A percentile compares a stretch with the other conserved stretches of the same genome.
Conservation (phyloP, 1,139 yeast species). For the Saccharomyces hybrid region DNA sequence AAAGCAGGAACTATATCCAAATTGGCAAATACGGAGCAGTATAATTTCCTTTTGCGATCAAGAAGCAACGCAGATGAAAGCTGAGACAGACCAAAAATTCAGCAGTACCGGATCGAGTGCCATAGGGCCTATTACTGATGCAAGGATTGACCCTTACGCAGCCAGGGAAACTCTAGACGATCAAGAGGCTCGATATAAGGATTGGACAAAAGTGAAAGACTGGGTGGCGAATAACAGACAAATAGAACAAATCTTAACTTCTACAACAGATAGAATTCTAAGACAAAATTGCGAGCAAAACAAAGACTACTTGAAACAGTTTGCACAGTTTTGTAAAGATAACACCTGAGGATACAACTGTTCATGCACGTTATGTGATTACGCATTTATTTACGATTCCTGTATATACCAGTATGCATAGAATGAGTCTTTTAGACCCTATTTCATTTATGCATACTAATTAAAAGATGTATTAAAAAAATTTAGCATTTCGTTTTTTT, state of each 20-base stretch:
- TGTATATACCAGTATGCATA: neutral
- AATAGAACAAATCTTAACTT: constrained; percentile 37
- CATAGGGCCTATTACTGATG: constrained; percentile 16
- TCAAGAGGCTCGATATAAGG: constrained; percentile 25
- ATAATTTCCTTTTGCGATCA: constrained; percentile 36
- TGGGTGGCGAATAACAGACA: constrained; percentile 37
- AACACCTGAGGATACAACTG: neutral
- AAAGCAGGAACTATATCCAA: constrained; percentile 33
- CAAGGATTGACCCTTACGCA: constrained; percentile 43
- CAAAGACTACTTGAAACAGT: constrained; percentile 21
- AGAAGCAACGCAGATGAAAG: constrained; percentile 26
- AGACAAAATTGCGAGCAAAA: constrained; percentile 34
- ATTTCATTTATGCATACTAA: too few relatives aligned
- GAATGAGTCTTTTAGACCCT: too few relatives aligned
- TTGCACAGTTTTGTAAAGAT: constrained; percentile 11
- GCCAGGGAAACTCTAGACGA: constrained; percentile 33
- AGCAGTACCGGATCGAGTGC: constrained; percentile 8
- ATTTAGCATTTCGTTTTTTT: too few relatives aligned
- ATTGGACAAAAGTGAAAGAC: constrained; percentile 27
- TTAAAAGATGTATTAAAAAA: too few relatives aligned
- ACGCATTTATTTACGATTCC: neutral
- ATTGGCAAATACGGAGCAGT: constrained; percentile 37
- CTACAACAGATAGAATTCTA: constrained; percentile 32
- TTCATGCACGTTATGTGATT: neutral
- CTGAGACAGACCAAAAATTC: constrained; percentile 22